Evolutionary conservation across 202 grass and related monocot species (phyloP), one percentile per base, ranked within the genome.

Genomic region (Panicum virgatum): DNA sequence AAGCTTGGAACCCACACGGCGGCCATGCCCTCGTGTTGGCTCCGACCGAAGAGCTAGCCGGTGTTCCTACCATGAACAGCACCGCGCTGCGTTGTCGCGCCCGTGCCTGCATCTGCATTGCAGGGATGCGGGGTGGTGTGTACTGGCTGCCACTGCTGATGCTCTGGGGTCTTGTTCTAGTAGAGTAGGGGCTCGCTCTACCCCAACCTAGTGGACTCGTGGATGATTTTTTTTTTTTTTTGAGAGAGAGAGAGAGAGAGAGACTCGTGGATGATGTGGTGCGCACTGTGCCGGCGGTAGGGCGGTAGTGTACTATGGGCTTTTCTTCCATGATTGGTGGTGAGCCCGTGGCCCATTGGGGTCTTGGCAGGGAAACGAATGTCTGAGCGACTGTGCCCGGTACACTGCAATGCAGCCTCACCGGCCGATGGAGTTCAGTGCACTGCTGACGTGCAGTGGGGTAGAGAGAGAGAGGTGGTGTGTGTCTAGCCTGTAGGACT

Each of bases 341-440:
- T 63, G 54, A 47, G 36, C 43, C 73, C 10, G 40, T 61, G 43
- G 12, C 66, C 7, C 32, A 34, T 34, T 34, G 19, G 2, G 22
- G 19, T 47, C 60, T 75, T 22, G 81, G n/a, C n/a, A n/a, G n/a
- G 70, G 32, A 34, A 76, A 71, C 70, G 53, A 76, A 76, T 76
- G 62, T 82, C 57, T 81, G 72, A 52, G 64, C 61, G 64, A 12
- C 77, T 36, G 47, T 87, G 67, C 37, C 57, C 57, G 46, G 47
- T 78, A 38, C 26, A 64, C 3, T 66, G 5, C 67, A 64, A 6
- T 66, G 5, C 67, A 19, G 4, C 0, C 4, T 6, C 30, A 27
- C 22, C 43, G 69, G 20, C 22, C 43, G 69, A 36, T 39, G 62
- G 51, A 4, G 34, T 23, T 16, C 46, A 48, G 46, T 48, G 46